phyloP scores from a whole-genome alignment of 164 flowering plant species.

The Sedum album region DNA sequence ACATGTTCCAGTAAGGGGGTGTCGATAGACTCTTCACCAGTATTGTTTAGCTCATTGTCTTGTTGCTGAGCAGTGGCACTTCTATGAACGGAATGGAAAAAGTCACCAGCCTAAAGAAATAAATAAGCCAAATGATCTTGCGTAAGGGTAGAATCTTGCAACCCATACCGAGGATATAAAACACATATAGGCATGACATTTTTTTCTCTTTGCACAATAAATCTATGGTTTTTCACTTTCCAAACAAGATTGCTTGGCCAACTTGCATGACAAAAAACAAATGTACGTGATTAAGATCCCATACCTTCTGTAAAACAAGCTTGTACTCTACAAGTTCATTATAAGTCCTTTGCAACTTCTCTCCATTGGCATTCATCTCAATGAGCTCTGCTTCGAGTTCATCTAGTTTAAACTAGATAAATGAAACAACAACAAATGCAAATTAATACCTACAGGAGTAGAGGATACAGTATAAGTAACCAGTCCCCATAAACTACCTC shows the following conservation, averaged over 20 bases:
- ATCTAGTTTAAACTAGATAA: conserved; percentile 70
- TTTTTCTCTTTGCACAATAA: background rate
- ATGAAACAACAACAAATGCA: background rate
- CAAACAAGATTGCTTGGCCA: background rate
- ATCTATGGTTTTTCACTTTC: background rate
- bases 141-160: background rate
- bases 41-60: conserved; percentile 22
- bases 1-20: conserved; percentile 76
- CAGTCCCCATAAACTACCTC: conserved; percentile 32
- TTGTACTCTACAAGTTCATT: conserved; percentile 84
- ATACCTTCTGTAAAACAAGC: conserved; percentile 83
- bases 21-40: conserved; percentile 55
- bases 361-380: conserved; percentile 26
- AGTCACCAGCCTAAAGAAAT: conserved; percentile 69
- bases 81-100: conserved; percentile 62
- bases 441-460: too few species aligned
- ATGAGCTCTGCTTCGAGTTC: conserved; percentile 89
- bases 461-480: background rate
- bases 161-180: background rate
- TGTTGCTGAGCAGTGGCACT: conserved; percentile 69
- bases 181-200: background rate
- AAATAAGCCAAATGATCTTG: background rate
- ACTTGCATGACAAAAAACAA: background rate
- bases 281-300: background rate
- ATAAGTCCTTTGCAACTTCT: conserved; percentile 73